A percentile compares a stretch with the other conserved stretches of the same genome.
phyloP scores from a whole-genome alignment of 116 monocot genomes.

The Iris pallida region DNA sequence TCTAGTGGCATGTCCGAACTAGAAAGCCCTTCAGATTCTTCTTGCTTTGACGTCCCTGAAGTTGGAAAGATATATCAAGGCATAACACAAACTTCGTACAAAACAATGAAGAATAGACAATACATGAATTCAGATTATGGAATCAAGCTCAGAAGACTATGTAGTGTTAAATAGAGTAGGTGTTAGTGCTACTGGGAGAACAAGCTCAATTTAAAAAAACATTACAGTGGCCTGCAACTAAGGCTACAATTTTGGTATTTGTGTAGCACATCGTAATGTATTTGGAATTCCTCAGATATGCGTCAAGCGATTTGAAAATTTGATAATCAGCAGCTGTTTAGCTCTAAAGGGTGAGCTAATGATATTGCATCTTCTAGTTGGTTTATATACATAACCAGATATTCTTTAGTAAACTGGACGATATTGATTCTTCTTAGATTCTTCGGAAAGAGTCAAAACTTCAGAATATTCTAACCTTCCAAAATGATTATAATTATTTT shows the following conservation, averaged over 20 bases:
- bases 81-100: background rate
- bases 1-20: conserved; percentile 6
- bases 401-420: too few relatives aligned
- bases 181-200: background rate
- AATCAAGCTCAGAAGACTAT: background rate
- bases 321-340: too few relatives aligned
- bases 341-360: too few relatives aligned
- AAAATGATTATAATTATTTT: too few relatives aligned
- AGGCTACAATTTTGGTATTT: background rate
- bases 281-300: too few relatives aligned
- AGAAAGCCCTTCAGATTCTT: conserved; percentile 14
- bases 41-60: conserved; percentile 32
- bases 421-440: too few relatives aligned
- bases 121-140: background rate
- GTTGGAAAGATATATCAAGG: background rate
- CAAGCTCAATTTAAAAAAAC: background rate
- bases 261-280: too few relatives aligned
- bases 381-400: too few relatives aligned
- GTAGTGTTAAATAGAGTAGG: background rate
- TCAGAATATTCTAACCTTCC: too few relatives aligned
- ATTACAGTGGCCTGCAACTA: background rate
- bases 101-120: background rate
- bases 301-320: too few relatives aligned
- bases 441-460: too few relatives aligned
- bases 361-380: too few relatives aligned